These are phyloP conservation scores for Elsinoe fawcettii DNA, from an alignment of 2,329 filamentous ascomycete genomes.

Conservation along the genomic window DNA sequence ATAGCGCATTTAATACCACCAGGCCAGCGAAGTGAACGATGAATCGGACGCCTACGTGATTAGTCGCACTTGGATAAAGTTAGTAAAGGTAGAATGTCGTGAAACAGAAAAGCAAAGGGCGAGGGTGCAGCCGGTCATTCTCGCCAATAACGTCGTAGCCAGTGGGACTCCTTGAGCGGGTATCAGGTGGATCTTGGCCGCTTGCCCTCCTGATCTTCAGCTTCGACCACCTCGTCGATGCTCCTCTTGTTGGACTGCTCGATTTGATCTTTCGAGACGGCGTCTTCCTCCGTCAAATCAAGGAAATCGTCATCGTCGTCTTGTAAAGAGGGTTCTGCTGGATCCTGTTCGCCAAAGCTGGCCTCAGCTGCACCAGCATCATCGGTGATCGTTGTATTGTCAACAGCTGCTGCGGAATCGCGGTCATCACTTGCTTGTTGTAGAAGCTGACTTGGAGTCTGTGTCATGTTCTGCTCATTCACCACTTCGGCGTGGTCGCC, in stretches of 20 bases:
- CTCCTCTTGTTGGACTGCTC: constrained; percentile 11
- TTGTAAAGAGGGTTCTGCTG: constrained; percentile 20
- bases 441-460: background rate
- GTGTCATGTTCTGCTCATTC: background rate
- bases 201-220: constrained; percentile 17
- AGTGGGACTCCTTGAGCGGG: background rate
- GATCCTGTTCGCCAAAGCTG: constrained; percentile 13
- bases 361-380: background rate
- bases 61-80: constrained; percentile 7
- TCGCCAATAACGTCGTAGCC: background rate
- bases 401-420: background rate
- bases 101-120: background rate
- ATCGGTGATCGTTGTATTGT: background rate
- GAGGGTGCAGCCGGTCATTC: background rate
- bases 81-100: background rate
- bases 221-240: constrained; percentile 13
- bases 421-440: background rate
- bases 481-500: background rate
- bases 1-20: no score
- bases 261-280: background rate
- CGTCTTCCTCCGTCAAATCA: constrained; percentile 17
- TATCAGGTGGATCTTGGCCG: constrained; percentile 18
- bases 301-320: constrained; percentile 21
- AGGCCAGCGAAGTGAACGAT: no score
- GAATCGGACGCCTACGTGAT: background rate